Evolutionary conservation across 495 filamentous ascomycete species (phyloP).

Genomic region (Aspergillus funiculosus): DNA sequence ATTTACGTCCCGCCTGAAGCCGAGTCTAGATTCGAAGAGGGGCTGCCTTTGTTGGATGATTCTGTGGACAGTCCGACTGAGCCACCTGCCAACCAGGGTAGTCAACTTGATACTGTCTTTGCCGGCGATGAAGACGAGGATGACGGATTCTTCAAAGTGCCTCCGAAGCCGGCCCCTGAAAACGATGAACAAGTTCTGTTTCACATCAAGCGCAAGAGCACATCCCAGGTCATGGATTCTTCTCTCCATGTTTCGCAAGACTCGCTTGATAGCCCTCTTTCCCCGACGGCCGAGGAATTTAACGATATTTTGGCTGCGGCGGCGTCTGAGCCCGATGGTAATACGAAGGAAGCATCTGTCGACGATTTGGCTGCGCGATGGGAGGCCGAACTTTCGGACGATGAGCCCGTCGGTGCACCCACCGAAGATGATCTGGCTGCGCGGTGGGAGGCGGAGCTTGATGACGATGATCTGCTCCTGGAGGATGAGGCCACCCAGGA

Average conservation of each 20-base stretch:
- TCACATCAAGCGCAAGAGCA: slow-evolving; percentile 41
- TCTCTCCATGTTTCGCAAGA: slow-evolving; percentile 24
- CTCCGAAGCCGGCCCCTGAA: slow-evolving; percentile 11
- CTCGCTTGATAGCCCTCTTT: slow-evolving; percentile 30
- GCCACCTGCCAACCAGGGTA: slow-evolving; percentile 11
- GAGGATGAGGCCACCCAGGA: slow-evolving; percentile 58
- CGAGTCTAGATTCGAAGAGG: slow-evolving; percentile 46
- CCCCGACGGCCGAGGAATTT: slow-evolving; percentile 29
- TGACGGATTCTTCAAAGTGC: slow-evolving; percentile 36
- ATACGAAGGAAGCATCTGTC: slow-evolving; percentile 13
- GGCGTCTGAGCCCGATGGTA: slow-evolving; percentile 19
- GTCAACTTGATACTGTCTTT: slow-evolving; percentile 29
- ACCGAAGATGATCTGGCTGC: slow-evolving; percentile 63
- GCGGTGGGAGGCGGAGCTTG: slow-evolving; percentile 78
- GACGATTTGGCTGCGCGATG: slow-evolving; percentile 25
- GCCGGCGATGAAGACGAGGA: slow-evolving; percentile 34
- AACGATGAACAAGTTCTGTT: slow-evolving; percentile 12
- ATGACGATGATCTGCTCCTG: slow-evolving; percentile 67
- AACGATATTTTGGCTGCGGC: slow-evolving; percentile 30
- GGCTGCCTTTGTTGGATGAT: slow-evolving; percentile 39
- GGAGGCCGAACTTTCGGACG: slow-evolving; percentile 23
- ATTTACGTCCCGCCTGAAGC: slow-evolving; percentile 41
- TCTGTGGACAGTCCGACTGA: slow-evolving; percentile 20
- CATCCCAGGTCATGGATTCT: slow-evolving; percentile 36
- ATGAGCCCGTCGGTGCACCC: slow-evolving; percentile 21